These are phyloP conservation scores for Clausena lansium DNA, from an alignment of 345 rosid genomes.

Conservation along the genomic window DNA sequence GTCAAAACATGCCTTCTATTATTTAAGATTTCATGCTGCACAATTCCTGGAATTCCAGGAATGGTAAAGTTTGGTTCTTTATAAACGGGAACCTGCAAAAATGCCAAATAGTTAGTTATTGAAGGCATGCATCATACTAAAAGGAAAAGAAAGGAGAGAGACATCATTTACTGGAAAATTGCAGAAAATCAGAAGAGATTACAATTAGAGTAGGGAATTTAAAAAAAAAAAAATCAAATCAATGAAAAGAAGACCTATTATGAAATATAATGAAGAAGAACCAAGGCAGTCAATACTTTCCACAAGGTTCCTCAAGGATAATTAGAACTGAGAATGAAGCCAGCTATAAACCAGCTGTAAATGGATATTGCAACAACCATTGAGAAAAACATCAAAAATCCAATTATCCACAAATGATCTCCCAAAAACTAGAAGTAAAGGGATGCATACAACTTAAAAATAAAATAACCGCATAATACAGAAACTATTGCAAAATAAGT, in stretches of 20 bases:
- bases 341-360: background rate
- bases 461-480: background rate
- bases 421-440: background rate
- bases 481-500: background rate
- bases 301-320: background rate
- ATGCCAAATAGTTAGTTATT: slow-evolving; percentile 1
- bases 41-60: slow-evolving; percentile 87
- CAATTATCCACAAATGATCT: background rate
- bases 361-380: no score
- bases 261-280: background rate
- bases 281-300: background rate
- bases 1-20: slow-evolving; percentile 95
- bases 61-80: slow-evolving; percentile 73
- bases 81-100: slow-evolving; percentile 70
- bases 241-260: background rate
- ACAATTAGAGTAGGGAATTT: background rate
- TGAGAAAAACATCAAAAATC: background rate
- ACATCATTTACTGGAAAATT: background rate
- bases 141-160: background rate
- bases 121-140: background rate
- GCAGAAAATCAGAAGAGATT: background rate
- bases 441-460: background rate
- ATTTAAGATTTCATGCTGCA: slow-evolving; percentile 93
- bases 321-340: background rate
- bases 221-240: background rate